Percentiles rank a stretch among this genome's conserved stretches.
Evolutionary conservation across 2,329 filamentous ascomycete genomes (phyloP).

Genomic region (Diaporthe citri): DNA sequence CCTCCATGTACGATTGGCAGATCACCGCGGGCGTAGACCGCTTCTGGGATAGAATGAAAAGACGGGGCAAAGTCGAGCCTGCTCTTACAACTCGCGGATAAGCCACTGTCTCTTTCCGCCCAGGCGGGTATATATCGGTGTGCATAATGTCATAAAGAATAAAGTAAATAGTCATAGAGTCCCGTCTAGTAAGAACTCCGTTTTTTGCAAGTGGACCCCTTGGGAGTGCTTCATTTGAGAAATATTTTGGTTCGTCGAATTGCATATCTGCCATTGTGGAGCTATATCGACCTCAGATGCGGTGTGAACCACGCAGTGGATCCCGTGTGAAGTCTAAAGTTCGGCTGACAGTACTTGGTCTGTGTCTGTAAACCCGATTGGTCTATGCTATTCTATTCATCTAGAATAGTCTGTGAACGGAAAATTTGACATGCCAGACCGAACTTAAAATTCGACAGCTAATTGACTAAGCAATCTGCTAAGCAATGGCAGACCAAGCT

Average conservation of each 20-base stretch:
- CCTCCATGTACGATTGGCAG: not conserved
- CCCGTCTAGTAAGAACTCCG: not conserved
- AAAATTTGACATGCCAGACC: too few species aligned
- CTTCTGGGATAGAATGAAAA: not conserved
- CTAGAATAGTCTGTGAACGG: too few species aligned
- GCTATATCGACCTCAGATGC: not conserved
- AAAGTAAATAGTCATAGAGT: not conserved
- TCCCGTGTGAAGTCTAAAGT: not conserved
- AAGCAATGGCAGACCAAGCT: too few species aligned
- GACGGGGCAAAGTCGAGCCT: not conserved
- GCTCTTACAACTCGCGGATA: not conserved
- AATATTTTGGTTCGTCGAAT: not conserved
- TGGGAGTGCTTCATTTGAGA: not conserved
- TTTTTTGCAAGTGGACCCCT: not conserved
- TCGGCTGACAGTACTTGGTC: not conserved
- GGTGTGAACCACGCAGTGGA: not conserved
- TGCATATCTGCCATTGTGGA: not conserved
- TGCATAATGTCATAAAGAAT: not conserved
- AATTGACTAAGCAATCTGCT: too few species aligned
- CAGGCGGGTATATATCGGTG: not conserved
- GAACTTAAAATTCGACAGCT: too few species aligned
- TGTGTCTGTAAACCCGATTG: not conserved
- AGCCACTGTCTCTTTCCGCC: not conserved
- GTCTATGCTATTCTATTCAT: too few species aligned
- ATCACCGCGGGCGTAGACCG: not conserved